Evolutionary conservation across 805 yeast genomes (phyloP), one percentile per base, ranked within the genome.

Genomic region (Hanseniaspora occidentalis): DNA sequence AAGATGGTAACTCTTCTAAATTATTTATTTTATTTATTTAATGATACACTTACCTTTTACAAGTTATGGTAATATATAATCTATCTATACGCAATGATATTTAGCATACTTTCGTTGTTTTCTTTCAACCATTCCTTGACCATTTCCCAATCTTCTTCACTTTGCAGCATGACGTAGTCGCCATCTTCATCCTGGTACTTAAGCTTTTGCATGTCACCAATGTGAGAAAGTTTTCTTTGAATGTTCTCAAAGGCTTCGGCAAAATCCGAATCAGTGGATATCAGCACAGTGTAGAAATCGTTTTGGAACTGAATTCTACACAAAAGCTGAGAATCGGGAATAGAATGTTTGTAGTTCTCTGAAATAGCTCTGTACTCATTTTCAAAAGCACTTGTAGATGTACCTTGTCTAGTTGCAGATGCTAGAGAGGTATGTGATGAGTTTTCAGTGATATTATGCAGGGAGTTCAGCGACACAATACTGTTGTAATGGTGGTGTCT

Each of bases 181-280:
- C 94, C 96, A 56, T 92, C 98, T 60, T 92, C 98, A 59, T 92
- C 98, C 55, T 76, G 77, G 56, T 85, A 89, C 58, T 78, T 79
- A 45, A 92, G 68, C 51, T 80, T 66, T 42, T 64, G 60, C 36
- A 64, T 47, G 11, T 58, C 67, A 19, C 79, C 81, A 41, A 75
- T 67, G 39, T 72, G 70, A 35, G 67, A 64, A 36, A 77, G 56
- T 52, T 77, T 77, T 37, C 67, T 68, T 45, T 72, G 75, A 27
- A 84, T 73, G 44, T 75, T 74, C 35, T 65, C 71, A 36, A 71
- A 62, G 42, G 84, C 65, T 35, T 71, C 77, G 9, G 65, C 62
- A 53, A 73, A 69, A 27, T 67, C 51, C 31, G 74, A 64, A 41
- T 70, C 64, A 43, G 67, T 56, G 8, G 81, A 73, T 2, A 84